These are phyloP conservation scores for Fusarium pseudograminearum DNA, from an alignment of 2,329 filamentous ascomycete genomes.

Conservation along the genomic window DNA sequence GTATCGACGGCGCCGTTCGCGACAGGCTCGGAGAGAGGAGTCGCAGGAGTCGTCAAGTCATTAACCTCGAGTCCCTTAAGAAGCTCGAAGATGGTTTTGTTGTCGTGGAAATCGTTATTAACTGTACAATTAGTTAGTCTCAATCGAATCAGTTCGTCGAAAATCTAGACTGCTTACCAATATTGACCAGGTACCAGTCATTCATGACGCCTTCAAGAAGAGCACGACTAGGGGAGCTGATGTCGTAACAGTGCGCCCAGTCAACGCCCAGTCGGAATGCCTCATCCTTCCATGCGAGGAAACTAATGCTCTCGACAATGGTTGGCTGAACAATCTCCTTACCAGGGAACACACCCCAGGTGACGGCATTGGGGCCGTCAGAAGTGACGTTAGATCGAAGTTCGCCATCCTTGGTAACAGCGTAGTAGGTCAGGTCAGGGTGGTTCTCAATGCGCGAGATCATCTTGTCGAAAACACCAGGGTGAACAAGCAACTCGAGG, in stretches of 20 bases:
- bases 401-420: conserved; percentile 84
- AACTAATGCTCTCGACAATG: conserved; percentile 98
- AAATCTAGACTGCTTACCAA: conserved; percentile 70
- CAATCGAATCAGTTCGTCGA: conserved; percentile 1
- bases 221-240: conserved; percentile 79
- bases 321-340: conserved; percentile 99
- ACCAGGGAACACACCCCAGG: conserved; percentile 98
- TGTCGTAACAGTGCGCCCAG: conserved; percentile 92
- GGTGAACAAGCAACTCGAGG: conserved; percentile 88
- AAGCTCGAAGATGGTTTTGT: conserved; percentile 83
- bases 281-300: conserved; percentile 98
- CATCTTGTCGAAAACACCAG: conserved; percentile 81
- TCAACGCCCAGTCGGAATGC: conserved; percentile 92
- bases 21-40: conserved; percentile 44
- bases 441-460: conserved; percentile 81
- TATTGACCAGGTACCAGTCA: conserved; percentile 94
- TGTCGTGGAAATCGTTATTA: conserved; percentile 96
- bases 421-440: conserved; percentile 91
- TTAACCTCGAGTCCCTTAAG: conserved; percentile 82
- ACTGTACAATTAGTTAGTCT: conserved; percentile 64
- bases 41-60: conserved; percentile 64
- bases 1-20: conserved; percentile 27
- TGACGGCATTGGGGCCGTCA: conserved; percentile 96
- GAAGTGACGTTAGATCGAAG: conserved; percentile 86
- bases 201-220: conserved; percentile 88